Base-by-base conservation (phyloP, 768 basidiomycete genomes). In the Saitozyma podzolica region DNA sequence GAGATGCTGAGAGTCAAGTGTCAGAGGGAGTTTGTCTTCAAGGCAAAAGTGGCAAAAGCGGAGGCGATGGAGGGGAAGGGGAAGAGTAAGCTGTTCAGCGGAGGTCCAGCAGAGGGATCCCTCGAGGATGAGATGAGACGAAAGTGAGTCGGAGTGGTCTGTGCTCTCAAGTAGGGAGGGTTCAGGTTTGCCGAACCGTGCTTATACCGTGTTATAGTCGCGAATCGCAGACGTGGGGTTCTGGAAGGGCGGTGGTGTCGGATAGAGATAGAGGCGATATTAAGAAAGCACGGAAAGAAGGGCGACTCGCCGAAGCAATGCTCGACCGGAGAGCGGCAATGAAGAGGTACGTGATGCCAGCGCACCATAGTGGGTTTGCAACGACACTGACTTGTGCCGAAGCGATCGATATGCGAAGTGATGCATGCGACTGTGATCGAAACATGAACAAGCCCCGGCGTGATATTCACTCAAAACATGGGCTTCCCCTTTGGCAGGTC, bases 231-330 rank as follows among this genome's bases (percentile, higher is more conserved):
- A 70, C 75, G 3, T 77, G 76, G 76, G 73, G 73, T 43, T 66
- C 65, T 2, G 78, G 78, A 7, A 52, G 73, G 51, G 62, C 65
- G 2, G 65, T 79, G 16, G 68, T 79, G 7, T 76, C 74, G 3
- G 68, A 76, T 13, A 62, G 63, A 29, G 78, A 79, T 55, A 54
- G 78, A 40, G 54, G 62, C 9, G 78, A 75, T 5, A 41, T 79
- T 54, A 76, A 79, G 56, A 68, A 68, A 58, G 78, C 78, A n/a
- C 65, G 70, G 37, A 75, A 77, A 64, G 78, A 79, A 50, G 78
- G 78, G 9, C 65, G 74, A 64, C 39, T 79, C 10, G 75, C 67
- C 13, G 78, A 79, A 59, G 78, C 76, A 10, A 79, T 79, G 76
- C 59, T 79, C 62, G 78, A 79, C 60, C 56, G 76, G 43, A 60